Conservation (phyloP, 768 basidiomycete genomes). For the Trametes punicea region DNA sequence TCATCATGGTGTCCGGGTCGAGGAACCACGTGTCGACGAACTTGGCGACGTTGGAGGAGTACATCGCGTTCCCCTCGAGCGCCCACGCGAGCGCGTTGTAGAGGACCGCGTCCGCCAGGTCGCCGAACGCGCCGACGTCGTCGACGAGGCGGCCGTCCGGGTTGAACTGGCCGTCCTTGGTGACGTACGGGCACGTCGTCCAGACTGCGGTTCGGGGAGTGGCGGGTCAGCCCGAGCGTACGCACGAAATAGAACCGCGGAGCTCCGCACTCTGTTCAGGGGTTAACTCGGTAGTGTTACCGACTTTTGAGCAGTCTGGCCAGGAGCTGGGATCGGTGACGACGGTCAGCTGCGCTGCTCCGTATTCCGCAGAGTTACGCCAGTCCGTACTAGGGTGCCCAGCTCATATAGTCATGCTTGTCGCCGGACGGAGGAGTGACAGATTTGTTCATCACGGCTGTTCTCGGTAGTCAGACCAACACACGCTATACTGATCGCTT, state of each 20-base stretch:
- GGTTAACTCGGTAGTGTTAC: conserved; percentile 55
- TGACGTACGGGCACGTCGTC: conserved; percentile 53
- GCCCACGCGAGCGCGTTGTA: conserved; percentile 59
- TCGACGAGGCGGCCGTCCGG: conserved; percentile 58
- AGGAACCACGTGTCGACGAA: conserved; percentile 61
- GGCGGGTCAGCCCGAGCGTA: background rate
- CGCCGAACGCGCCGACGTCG: conserved; percentile 51
- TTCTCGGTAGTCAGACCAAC: background rate
- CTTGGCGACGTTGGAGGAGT: conserved; percentile 41
- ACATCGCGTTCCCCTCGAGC: conserved; percentile 39
- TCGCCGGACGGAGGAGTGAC: conserved; percentile 49
- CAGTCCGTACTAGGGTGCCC: conserved; percentile 59
- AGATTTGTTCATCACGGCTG: conserved; percentile 49
- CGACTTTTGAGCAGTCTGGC: conserved; percentile 58
- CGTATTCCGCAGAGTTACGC: background rate
- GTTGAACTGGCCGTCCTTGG: conserved; percentile 59
- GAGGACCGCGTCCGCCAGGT: conserved; percentile 55
- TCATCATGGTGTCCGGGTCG: conserved; percentile 55
- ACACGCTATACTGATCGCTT: background rate
- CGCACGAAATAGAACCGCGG: background rate
- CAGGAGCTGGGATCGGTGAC: conserved; percentile 45
- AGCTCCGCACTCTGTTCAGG: conserved; percentile 43
- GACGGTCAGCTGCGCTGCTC: no score
- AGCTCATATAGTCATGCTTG: conserved; percentile 65
- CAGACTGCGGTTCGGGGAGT: conserved; percentile 41